Percentiles rank a stretch among this genome's conserved stretches.
Evolutionary conservation across 2,329 filamentous ascomycete species (phyloP).

Genomic region (Cercospora zeina): DNA sequence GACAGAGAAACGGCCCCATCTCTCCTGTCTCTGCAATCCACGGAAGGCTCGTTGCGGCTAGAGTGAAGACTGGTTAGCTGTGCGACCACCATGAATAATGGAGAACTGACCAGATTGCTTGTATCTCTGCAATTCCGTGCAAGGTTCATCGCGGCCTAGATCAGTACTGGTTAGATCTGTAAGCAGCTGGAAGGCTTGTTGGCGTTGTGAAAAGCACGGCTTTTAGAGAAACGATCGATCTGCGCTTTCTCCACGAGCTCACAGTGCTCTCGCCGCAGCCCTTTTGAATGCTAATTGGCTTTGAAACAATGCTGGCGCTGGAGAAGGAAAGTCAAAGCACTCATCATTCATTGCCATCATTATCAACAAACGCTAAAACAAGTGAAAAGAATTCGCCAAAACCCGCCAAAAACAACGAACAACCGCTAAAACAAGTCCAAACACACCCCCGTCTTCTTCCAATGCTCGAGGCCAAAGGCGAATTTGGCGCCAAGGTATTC

Average conservation of each 20-base stretch:
- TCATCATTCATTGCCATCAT: slow-evolving; percentile 4
- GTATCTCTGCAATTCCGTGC: neutral
- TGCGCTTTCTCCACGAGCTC: neutral
- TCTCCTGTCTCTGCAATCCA: neutral
- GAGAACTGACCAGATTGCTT: neutral
- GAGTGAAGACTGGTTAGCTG: neutral
- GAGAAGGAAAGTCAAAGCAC: neutral
- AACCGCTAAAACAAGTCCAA: slow-evolving; percentile 7
- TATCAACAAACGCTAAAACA: neutral
- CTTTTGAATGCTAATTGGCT: neutral
- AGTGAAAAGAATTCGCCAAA: slow-evolving; percentile 11
- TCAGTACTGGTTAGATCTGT: too few species aligned
- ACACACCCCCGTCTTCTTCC: slow-evolving; percentile 7
- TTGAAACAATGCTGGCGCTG: neutral
- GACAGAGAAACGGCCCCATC: neutral
- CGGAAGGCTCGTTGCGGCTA: neutral
- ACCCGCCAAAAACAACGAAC: neutral
- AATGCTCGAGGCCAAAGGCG: slow-evolving; percentile 19
- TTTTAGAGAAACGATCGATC: neutral
- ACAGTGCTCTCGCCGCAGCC: neutral
- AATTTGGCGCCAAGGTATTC: slow-evolving; percentile 19
- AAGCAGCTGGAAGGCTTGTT: neutral
- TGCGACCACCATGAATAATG: neutral
- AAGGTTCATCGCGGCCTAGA: neutral
- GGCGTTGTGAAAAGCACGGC: neutral